Percentiles rank a stretch among this genome's conserved stretches.
phyloP scores from a whole-genome alignment of 768 basidiomycete species.

The Daedalea quercina region DNA sequence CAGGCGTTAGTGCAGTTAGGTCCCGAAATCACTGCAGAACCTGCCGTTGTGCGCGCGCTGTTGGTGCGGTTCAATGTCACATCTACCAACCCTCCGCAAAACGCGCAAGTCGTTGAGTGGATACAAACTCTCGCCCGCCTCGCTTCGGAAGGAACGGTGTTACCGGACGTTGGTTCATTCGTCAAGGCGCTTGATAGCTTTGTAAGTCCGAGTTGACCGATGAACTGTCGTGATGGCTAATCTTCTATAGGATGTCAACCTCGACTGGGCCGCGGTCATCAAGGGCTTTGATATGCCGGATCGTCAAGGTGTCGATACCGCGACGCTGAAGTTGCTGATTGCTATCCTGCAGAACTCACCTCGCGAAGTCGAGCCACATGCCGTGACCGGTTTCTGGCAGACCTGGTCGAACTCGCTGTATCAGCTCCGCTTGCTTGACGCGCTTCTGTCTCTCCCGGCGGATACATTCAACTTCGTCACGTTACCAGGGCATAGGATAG shows the following conservation, averaged over 20 bases:
- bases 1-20: slow-evolving; percentile 75
- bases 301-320: slow-evolving; percentile 81
- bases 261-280: slow-evolving; percentile 81
- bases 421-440: slow-evolving; percentile 83
- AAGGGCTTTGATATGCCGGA: slow-evolving; percentile 82
- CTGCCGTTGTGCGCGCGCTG: slow-evolving; percentile 62
- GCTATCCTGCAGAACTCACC: slow-evolving; percentile 81
- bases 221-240: slow-evolving; percentile 5
- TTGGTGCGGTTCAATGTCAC: slow-evolving; percentile 72
- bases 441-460: slow-evolving; percentile 78
- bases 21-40: slow-evolving; percentile 70
- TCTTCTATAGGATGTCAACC: slow-evolving; percentile 43
- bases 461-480: slow-evolving; percentile 93
- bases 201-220: slow-evolving; percentile 39
- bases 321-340: slow-evolving; percentile 83
- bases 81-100: slow-evolving; percentile 62
- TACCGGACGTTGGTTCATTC: slow-evolving; percentile 72
- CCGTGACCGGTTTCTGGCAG: slow-evolving; percentile 81
- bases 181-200: slow-evolving; percentile 68
- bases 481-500: slow-evolving; percentile 75
- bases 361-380: slow-evolving; percentile 68
- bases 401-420: slow-evolving; percentile 81
- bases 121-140: slow-evolving; percentile 60
- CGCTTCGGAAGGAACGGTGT: slow-evolving; percentile 62
- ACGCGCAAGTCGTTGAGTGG: slow-evolving; percentile 65